Percentiles rank a stretch among this genome's conserved stretches.
phyloP scores from a whole-genome alignment of 306 rosid genomes.

The Psophocarpus tetragonolobus region DNA sequence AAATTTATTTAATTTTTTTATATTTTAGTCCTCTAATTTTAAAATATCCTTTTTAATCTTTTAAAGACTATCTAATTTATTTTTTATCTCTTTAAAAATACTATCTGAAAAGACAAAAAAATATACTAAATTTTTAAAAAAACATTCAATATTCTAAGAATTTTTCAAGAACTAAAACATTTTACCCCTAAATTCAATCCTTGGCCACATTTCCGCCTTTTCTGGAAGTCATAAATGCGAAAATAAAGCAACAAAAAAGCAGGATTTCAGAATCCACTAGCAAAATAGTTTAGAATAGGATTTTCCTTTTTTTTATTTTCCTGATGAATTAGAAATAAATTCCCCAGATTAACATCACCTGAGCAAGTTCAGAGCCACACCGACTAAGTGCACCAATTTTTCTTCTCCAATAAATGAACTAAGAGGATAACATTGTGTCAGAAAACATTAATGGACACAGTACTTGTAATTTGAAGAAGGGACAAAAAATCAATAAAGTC shows the following conservation, averaged over 20 bases:
- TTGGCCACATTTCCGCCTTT: neutral
- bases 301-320: neutral
- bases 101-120: too few species aligned
- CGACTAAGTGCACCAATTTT: neutral
- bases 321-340: neutral
- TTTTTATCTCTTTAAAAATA: too few species aligned
- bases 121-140: too few species aligned
- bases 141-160: too few species aligned
- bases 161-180: neutral
- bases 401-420: constrained; percentile 18
- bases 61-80: too few species aligned
- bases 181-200: neutral
- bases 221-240: neutral
- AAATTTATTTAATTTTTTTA: too few species aligned
- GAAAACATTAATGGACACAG: constrained; percentile 26
- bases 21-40: too few species aligned
- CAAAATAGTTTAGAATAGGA: neutral
- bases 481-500: constrained; percentile 27
- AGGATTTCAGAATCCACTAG: neutral
- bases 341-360: neutral
- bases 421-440: constrained; percentile 10
- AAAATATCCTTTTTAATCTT: too few species aligned
- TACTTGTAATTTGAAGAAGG: constrained; percentile 23
- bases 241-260: neutral
- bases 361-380: neutral